Base-by-base conservation (phyloP, 495 filamentous ascomycete genomes). In the Aspergillus incahuasiensis region DNA sequence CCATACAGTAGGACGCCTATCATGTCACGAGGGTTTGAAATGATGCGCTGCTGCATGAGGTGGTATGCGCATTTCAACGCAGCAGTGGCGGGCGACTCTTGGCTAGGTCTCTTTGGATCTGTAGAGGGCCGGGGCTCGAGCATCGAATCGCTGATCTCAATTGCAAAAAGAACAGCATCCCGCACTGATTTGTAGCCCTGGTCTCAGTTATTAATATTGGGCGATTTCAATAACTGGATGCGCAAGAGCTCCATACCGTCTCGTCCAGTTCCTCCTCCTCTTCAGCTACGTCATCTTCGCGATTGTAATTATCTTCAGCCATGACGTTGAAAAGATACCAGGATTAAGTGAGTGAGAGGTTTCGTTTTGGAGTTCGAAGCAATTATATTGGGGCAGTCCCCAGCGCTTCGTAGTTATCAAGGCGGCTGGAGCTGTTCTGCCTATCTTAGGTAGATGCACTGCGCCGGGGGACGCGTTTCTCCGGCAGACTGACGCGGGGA, bases 11-110 rank as follows among this genome's bases (percentile, higher is more conserved):
- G 68, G 8, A 99, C 86, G 3, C 92, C 92, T 76, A 99, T 96
- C 92, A 97, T 95, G 61, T 97, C 94, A 64, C 86, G 90, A 0
- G 95, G 95, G 58, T 92, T 92, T 2, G 91, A 91, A 64, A 99
- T 97, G 62, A 99, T 97, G 54, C 95, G 86, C 71, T 96, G 92
- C 72, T 97, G 92, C 87, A 97, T 96, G 51, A 99, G 79, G 51
- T 88, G 82, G 62, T 96, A 95, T 50, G 95, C 92, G 65, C 91
- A 96, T 76, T 95, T 95, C 22, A 99, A 77, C 6, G 95, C 92
- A 16, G 95, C 92, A 2, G 84, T 79, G 1, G 85, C 74, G 1
- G 92, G 83, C 19, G 84, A 85, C 60, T 90, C 88, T 56, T 75
- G 82, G 41, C 85, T 79, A 46, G 81, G 77, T 68, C 92, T 92